phyloP scores from a whole-genome alignment of 257 asterid species.

The Petunia secreta region DNA sequence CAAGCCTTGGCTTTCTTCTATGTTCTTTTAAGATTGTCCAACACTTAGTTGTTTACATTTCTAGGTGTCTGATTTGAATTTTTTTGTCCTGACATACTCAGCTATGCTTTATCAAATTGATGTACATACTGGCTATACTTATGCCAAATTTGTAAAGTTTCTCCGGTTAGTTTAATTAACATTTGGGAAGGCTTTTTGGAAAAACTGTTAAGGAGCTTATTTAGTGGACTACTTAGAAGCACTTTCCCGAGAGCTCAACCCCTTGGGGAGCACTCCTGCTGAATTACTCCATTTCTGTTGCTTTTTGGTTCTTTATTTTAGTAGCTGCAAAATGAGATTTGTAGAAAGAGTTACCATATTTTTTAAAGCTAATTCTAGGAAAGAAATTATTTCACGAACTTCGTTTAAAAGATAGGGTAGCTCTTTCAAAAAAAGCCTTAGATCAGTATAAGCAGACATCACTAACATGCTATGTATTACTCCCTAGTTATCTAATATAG shows the following conservation, averaged over 20 bases:
- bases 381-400: slow-evolving; percentile 5
- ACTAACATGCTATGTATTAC: background rate
- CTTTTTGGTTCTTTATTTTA: background rate
- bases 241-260: background rate
- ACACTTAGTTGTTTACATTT: slow-evolving; percentile 3
- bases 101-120: background rate
- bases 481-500: background rate
- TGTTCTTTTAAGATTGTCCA: background rate
- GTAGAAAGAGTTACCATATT: background rate
- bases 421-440: slow-evolving; percentile 3
- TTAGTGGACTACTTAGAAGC: background rate
- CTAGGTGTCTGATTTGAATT: background rate
- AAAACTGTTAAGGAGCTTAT: background rate
- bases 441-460: background rate
- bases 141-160: background rate
- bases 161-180: background rate
- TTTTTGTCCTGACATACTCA: background rate
- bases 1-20: slow-evolving; percentile 10
- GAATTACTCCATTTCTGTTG: background rate
- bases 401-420: background rate
- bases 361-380: background rate
- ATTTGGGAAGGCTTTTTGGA: background rate
- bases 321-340: background rate
- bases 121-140: background rate
- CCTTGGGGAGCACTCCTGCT: background rate